Evolutionary conservation across 2,329 filamentous ascomycete genomes (phyloP).

Genomic region (Calycina marina): DNA sequence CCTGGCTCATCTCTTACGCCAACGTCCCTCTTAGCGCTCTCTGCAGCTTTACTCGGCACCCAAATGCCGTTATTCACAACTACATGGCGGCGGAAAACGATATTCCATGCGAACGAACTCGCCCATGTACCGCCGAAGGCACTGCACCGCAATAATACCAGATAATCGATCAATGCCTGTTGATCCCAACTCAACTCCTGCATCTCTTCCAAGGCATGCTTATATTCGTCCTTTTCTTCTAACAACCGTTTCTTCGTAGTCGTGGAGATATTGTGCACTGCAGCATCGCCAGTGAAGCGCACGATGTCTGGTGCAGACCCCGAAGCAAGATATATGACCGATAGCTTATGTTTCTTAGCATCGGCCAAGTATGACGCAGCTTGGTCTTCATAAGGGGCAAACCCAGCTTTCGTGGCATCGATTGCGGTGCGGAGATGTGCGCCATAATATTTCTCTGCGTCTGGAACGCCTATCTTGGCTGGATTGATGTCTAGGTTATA

Average conservation of each 20-base stretch:
- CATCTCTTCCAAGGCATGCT: not conserved
- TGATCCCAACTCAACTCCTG: not conserved
- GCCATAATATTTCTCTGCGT: slow-evolving; percentile 22
- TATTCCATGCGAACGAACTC: slow-evolving; percentile 1
- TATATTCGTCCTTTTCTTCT: not conserved
- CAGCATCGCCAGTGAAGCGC: not conserved
- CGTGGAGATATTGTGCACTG: not conserved
- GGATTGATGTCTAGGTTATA: slow-evolving; percentile 17
- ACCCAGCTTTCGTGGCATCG: slow-evolving; percentile 18
- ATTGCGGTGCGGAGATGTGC: slow-evolving; percentile 25
- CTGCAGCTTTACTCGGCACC: not conserved
- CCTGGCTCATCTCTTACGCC: not conserved
- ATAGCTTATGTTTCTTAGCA: not conserved
- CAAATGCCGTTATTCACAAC: slow-evolving; percentile 4
- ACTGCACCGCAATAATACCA: slow-evolving; percentile 1
- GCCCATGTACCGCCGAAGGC: slow-evolving; percentile 2
- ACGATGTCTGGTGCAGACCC: not conserved
- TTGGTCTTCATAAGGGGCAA: slow-evolving; percentile 1
- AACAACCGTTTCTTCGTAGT: not conserved
- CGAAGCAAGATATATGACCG: not conserved
- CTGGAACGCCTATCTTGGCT: slow-evolving; percentile 12
- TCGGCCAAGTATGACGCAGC: not conserved
- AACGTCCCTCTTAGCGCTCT: not conserved
- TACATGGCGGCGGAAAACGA: slow-evolving; percentile 1
- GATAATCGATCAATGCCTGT: not conserved